Base-by-base conservation (phyloP, 139 green algal genomes). In the Prasinococcaceae sp. region DNA sequence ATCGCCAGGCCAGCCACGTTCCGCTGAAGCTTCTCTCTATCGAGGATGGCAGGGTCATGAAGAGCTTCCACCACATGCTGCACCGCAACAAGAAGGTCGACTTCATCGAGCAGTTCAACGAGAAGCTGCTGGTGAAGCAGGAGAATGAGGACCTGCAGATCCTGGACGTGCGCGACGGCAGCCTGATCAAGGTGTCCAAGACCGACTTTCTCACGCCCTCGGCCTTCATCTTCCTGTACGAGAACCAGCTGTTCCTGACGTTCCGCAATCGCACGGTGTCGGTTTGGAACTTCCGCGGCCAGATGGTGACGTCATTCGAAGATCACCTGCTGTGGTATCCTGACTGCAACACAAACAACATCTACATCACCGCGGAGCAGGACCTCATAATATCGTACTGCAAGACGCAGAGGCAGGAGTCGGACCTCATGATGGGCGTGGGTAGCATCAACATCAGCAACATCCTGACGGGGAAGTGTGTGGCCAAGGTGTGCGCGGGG, bases 181-280 rank as follows among this genome's bases (percentile, higher is more conserved):
- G 10, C 38, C n/a, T 63, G 43, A 55, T 59, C 20, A 47, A 70
- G 38, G 62, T 70, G 48, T 39, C 41, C 44, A 22, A 28, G 26
- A 60, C 67, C 4, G 45, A 71, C 36, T 75, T 75, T 37, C 68
- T 61, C 49, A 72, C 65, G 28, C 69, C 69, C 17, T 54, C 65
- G 1, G 69, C 69, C 2, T 77, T 77, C 66, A 77, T 77, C 40
- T 77, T 77, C 44, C 54, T 77, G 48, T 76, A 72, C 54, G 69
- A 77, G 58, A 72, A 72, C 55, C 51, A 72, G 39, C 53, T 72
- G n/a, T 77, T 76, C 37, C 59, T 77, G 37, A 75, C 65, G 23
- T 75, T 76, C 40, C 53, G 49, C 14, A 61, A 75, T 35, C 67
- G 65, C 37, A 58, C 49, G 17, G 65, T 76, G 4, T 44, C 39